Evolutionary conservation across 176 grass and related monocot species (phyloP).

Genomic region (Bonia amplexicaulis): DNA sequence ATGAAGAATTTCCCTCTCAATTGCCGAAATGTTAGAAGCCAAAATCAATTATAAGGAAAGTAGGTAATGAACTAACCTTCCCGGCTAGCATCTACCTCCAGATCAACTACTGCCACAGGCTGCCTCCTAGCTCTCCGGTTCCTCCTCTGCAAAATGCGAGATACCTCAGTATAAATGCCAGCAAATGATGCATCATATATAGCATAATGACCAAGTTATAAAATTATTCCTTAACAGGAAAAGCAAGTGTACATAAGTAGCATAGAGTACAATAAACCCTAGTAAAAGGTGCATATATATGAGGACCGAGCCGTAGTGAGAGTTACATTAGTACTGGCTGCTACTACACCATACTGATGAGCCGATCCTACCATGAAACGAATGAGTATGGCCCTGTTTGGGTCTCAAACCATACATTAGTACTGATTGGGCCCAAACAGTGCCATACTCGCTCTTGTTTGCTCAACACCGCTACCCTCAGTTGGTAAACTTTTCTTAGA

Average conservation of each 20-base stretch:
- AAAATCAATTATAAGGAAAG: background rate
- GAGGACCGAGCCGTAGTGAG: background rate
- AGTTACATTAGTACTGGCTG: too few species aligned
- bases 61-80: slow-evolving; percentile 34
- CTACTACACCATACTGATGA: too few species aligned
- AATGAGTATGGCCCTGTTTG: too few species aligned
- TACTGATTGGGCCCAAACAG: too few species aligned
- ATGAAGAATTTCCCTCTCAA: background rate
- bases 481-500: too few species aligned
- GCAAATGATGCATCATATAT: background rate
- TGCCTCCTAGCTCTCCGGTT: slow-evolving; percentile 20
- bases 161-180: background rate
- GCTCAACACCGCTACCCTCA: too few species aligned
- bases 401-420: too few species aligned
- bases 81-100: slow-evolving; percentile 19
- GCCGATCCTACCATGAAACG: too few species aligned
- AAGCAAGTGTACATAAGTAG: background rate
- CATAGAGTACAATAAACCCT: background rate
- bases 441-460: too few species aligned
- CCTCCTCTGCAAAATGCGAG: slow-evolving; percentile 43
- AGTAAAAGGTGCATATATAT: background rate
- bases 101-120: slow-evolving; percentile 30
- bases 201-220: background rate
- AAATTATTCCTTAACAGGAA: background rate
- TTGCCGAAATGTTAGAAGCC: background rate